Conservation (phyloP, 2,329 filamentous ascomycete genomes). For the Apiospora aurea region DNA sequence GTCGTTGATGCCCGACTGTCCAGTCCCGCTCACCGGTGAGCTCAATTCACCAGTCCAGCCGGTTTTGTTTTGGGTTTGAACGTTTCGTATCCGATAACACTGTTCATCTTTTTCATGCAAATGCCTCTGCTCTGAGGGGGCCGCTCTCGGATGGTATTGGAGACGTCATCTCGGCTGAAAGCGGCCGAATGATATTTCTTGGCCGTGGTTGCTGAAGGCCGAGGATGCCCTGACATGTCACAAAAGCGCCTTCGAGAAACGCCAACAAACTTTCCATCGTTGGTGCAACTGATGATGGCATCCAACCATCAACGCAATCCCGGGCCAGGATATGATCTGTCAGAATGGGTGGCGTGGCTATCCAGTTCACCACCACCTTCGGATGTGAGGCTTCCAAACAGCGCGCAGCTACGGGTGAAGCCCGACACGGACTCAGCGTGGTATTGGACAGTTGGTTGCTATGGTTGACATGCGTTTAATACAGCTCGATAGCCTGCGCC, state of each 20-base stretch:
- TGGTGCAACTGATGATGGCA: not conserved
- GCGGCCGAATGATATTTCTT: not conserved
- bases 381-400: conserved; percentile 9
- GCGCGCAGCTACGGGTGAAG: not conserved
- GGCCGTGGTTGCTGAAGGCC: not conserved
- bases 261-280: not conserved
- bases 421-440: not conserved
- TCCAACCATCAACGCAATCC: not conserved
- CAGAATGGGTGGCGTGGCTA: not conserved
- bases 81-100: not conserved
- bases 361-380: not conserved
- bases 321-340: not conserved
- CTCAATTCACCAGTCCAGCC: conserved; percentile 4
- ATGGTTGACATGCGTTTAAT: not conserved
- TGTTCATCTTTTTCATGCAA: not conserved
- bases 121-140: not conserved
- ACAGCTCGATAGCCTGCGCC: not conserved
- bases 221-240: conserved; percentile 6
- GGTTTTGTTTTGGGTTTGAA: conserved; percentile 3
- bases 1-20: conserved; percentile 19
- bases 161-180: not conserved
- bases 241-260: not conserved
- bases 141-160: conserved; percentile 5
- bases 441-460: not conserved
- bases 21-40: conserved; percentile 14